Percentiles rank a stretch among this genome's conserved stretches.
phyloP scores from a whole-genome alignment of 1,139 yeast genomes.

The Pichia sp. region DNA sequence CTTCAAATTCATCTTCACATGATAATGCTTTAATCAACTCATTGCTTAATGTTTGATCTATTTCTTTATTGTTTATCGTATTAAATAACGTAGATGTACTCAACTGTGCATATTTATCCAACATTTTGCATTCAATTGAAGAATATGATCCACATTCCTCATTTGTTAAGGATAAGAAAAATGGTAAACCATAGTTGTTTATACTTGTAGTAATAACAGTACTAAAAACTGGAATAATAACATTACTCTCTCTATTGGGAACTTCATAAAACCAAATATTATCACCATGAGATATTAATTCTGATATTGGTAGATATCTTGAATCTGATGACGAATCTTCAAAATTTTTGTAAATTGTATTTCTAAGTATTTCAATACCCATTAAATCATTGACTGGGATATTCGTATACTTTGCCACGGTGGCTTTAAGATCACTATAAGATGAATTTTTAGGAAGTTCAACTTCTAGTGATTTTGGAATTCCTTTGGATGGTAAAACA shows the following conservation, averaged over 20 bases:
- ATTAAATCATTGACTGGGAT: slow-evolving; percentile 42
- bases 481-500: slow-evolving; percentile 52
- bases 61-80: slow-evolving; percentile 15
- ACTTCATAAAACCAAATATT: slow-evolving; percentile 65
- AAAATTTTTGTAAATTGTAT: slow-evolving; percentile 63
- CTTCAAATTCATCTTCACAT: not conserved
- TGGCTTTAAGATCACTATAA: slow-evolving; percentile 55
- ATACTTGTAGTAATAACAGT: slow-evolving; percentile 39
- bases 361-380: slow-evolving; percentile 66
- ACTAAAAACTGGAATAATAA: slow-evolving; percentile 65
- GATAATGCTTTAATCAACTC: slow-evolving; percentile 30
- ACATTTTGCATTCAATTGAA: slow-evolving; percentile 49
- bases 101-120: slow-evolving; percentile 36
- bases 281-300: slow-evolving; percentile 59
- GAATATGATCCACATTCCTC: slow-evolving; percentile 49
- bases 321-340: slow-evolving; percentile 53
- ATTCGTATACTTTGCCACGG: slow-evolving; percentile 47
- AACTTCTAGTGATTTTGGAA: slow-evolving; percentile 51
- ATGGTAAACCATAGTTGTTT: slow-evolving; percentile 60
- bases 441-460: slow-evolving; percentile 65
- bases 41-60: slow-evolving; percentile 25
- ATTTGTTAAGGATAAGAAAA: slow-evolving; percentile 50
- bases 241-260: slow-evolving; percentile 36
- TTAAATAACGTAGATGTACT: slow-evolving; percentile 32
- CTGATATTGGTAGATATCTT: slow-evolving; percentile 61